Conservation (phyloP, 1,139 yeast genomes). For the Lodderomyces elongisporus region DNA sequence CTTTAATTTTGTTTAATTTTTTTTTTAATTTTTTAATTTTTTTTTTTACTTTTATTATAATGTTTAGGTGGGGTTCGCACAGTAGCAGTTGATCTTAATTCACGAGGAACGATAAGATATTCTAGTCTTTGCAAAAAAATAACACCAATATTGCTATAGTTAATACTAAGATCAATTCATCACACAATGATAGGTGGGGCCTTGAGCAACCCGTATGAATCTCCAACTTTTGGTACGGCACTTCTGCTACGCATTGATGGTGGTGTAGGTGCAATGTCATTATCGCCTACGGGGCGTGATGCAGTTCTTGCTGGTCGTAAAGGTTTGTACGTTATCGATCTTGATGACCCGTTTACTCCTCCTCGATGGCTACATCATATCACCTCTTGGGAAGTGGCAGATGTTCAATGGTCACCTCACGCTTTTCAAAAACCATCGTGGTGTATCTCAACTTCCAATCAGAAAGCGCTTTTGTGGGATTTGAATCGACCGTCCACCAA, state of each 20-base stretch:
- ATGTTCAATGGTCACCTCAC: constrained; percentile 94
- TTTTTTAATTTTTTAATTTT: constrained; percentile 3
- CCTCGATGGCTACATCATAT: constrained; percentile 91
- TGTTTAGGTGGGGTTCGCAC: not conserved
- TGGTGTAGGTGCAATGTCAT: constrained; percentile 89
- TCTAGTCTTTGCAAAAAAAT: too few relatives aligned
- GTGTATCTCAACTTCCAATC: constrained; percentile 93
- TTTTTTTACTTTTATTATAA: constrained; percentile 1
- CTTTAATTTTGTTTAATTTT: constrained; percentile 4
- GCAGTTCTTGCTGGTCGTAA: constrained; percentile 87
- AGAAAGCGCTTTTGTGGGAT: constrained; percentile 94
- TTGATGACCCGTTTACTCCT: constrained; percentile 92
- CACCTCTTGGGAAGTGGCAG: constrained; percentile 98
- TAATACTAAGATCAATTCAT: too few relatives aligned
- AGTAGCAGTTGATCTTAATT: too few relatives aligned
- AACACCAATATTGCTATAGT: too few relatives aligned
- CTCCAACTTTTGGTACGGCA: constrained; percentile 69
- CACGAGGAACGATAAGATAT: too few relatives aligned
- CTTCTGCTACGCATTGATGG: constrained; percentile 86
- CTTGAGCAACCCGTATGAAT: constrained; percentile 31
- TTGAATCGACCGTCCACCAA: constrained; percentile 66
- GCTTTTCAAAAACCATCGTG: constrained; percentile 77
- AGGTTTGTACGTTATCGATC: constrained; percentile 84
- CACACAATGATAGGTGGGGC: too few relatives aligned
- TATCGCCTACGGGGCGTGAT: constrained; percentile 89